Conservation (phyloP, 352 stramenopile species). For the Phytophthora pluvialis region DNA sequence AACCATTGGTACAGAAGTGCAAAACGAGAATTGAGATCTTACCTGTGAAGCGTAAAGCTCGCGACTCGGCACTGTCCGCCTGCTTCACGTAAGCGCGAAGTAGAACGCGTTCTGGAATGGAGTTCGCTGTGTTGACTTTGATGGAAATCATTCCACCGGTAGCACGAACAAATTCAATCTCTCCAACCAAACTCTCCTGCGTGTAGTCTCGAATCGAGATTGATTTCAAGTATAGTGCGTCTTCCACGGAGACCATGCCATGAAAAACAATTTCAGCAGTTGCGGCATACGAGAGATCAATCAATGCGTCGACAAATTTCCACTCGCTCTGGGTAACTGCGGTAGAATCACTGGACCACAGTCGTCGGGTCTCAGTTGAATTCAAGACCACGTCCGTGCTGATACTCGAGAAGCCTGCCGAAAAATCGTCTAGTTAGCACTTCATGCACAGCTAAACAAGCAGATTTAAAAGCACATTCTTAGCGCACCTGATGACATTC, state of each 20-base stretch:
- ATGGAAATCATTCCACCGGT: constrained; percentile 61
- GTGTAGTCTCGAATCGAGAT: constrained; percentile 34
- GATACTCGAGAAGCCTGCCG: constrained; percentile 47
- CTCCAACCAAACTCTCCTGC: constrained; percentile 18
- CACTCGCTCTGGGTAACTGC: constrained; percentile 29
- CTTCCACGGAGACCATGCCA: constrained; percentile 26
- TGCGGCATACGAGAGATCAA: constrained; percentile 30
- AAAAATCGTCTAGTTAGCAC: neutral
- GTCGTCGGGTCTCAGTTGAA: constrained; percentile 3
- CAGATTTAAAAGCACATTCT: neutral
- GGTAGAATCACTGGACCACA: constrained; percentile 48
- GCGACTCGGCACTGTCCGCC: constrained; percentile 3
- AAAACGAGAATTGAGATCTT: neutral
- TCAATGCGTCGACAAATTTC: constrained; percentile 28
- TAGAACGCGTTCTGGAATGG: constrained; percentile 23
- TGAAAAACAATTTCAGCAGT: constrained; percentile 45
- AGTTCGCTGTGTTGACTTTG: constrained; percentile 6
- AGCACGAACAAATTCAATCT: constrained; percentile 29
- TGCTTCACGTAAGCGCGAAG: constrained; percentile 48
- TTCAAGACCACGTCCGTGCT: constrained; percentile 45
- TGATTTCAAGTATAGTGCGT: constrained; percentile 49
- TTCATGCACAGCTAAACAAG: neutral
- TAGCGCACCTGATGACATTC: constrained; percentile 40
- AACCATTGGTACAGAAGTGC: neutral
- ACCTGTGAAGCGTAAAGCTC: constrained; percentile 44